These are phyloP conservation scores for Daldinia concentrica DNA, from an alignment of 495 filamentous ascomycete species.

Conservation along the genomic window DNA sequence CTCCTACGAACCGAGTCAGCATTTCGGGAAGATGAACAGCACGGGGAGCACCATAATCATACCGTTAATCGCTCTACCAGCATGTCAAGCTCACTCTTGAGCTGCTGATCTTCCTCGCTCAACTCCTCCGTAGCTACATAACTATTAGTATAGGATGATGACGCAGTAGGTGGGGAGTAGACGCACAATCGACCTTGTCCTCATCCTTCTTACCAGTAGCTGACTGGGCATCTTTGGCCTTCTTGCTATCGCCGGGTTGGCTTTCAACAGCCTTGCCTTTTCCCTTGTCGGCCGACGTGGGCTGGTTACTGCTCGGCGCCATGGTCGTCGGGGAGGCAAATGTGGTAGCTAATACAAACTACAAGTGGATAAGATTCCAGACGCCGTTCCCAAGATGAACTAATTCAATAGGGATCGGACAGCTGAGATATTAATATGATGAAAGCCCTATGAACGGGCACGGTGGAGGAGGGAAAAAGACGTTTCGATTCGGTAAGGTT, in stretches of 20 bases:
- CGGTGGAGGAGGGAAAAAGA: background rate
- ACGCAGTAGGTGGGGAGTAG: conserved; percentile 6
- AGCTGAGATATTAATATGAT: conserved; percentile 15
- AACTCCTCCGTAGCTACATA: conserved; percentile 76
- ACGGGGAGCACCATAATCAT: conserved; percentile 43
- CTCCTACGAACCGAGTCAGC: conserved; percentile 65
- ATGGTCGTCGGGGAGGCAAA: conserved; percentile 58
- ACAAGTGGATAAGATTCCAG: conserved; percentile 7
- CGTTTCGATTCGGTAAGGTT: background rate
- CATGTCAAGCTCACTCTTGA: conserved; percentile 99
- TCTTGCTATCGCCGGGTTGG: conserved; percentile 72
- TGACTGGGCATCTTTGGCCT: conserved; percentile 71
- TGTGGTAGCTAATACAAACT: conserved; percentile 20
- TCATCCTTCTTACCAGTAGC: conserved; percentile 80
- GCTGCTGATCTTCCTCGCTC: conserved; percentile 95
- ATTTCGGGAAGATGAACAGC: background rate
- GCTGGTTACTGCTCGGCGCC: conserved; percentile 90
- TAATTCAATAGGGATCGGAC: conserved; percentile 3
- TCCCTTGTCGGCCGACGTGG: conserved; percentile 88
- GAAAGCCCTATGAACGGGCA: background rate
- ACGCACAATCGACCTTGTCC: conserved; percentile 59
- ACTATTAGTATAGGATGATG: conserved; percentile 17
- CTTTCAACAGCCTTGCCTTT: conserved; percentile 86
- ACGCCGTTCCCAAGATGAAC: conserved; percentile 18
- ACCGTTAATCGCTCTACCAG: conserved; percentile 94